Conservation (phyloP, 257 asterid genomes). For the Mentha longifolia region DNA sequence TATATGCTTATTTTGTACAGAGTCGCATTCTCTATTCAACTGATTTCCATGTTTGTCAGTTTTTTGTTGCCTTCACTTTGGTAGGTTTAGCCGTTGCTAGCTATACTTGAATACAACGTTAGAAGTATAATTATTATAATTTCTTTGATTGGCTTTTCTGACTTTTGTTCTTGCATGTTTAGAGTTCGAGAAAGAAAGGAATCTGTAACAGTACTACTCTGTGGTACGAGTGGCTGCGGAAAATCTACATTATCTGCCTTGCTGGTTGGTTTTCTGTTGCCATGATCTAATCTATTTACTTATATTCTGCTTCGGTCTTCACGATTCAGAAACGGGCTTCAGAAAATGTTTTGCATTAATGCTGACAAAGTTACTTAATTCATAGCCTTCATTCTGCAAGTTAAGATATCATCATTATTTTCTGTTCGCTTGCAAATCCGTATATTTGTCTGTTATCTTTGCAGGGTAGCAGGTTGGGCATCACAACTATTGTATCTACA, state of each 20-base stretch:
- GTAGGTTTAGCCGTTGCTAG: background rate
- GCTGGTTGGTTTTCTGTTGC: conserved; percentile 62
- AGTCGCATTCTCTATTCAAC: background rate
- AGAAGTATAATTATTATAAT: background rate
- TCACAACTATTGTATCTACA: conserved; percentile 87
- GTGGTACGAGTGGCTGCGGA: conserved; percentile 98
- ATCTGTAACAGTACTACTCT: conserved; percentile 75
- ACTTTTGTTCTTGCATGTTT: conserved; percentile 26
- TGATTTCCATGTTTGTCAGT: background rate
- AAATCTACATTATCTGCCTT: conserved; percentile 93
- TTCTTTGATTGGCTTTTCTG: conserved; percentile 16
- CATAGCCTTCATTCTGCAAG: background rate
- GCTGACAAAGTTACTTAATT: conserved; percentile 6
- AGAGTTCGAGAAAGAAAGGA: conserved; percentile 88
- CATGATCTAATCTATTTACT: conserved; percentile 13
- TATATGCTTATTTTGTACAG: background rate
- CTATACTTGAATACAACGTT: background rate
- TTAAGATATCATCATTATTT: conserved; percentile 2
- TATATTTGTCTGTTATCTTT: background rate
- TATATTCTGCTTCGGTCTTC: conserved; percentile 6
- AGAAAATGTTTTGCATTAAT: background rate
- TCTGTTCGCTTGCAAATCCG: background rate
- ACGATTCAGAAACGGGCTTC: background rate
- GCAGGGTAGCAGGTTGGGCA: conserved; percentile 94
- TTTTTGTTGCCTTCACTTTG: background rate